Conservation (phyloP, 768 basidiomycete genomes). For the Coprinopsis strossmayeri region DNA sequence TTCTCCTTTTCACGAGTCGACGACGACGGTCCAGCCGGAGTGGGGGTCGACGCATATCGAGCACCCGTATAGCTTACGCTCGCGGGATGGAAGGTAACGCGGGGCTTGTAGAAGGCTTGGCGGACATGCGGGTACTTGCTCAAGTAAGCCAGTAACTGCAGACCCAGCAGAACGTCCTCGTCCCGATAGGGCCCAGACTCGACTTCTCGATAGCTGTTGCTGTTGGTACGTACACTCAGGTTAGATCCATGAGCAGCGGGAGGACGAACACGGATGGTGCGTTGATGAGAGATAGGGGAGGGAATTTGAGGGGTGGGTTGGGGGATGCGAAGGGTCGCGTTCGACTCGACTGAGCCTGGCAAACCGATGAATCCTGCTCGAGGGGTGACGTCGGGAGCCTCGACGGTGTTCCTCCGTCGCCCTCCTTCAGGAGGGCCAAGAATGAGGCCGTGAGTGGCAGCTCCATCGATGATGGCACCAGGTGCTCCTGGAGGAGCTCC, state of each 20-base stretch:
- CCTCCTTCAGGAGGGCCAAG: constrained; percentile 19
- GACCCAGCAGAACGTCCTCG: constrained; percentile 84
- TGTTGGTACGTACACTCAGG: constrained; percentile 14
- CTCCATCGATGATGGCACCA: constrained; percentile 51
- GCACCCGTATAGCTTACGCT: constrained; percentile 36
- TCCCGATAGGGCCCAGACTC: constrained; percentile 75
- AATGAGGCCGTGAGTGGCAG: no score
- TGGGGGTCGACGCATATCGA: constrained; percentile 15
- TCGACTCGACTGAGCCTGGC: constrained; percentile 25
- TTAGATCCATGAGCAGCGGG: neutral
- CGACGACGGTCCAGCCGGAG: constrained; percentile 8
- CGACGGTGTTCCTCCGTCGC: constrained; percentile 24
- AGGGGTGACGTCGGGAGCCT: constrained; percentile 55
- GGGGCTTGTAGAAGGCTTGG: constrained; percentile 88
- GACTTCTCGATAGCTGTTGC: constrained; percentile 25
- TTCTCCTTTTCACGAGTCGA: constrained; percentile 14
- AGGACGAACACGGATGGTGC: neutral
- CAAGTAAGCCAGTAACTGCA: constrained; percentile 93
- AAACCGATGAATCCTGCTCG: constrained; percentile 54
- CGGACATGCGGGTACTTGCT: constrained; percentile 98
- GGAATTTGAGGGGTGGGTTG: neutral
- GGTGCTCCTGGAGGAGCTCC: constrained; percentile 88
- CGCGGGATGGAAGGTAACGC: constrained; percentile 77
- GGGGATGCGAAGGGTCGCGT: neutral
- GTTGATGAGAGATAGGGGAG: neutral